Conservation (phyloP, 31 red algal species). For the Endocladia muricata region DNA sequence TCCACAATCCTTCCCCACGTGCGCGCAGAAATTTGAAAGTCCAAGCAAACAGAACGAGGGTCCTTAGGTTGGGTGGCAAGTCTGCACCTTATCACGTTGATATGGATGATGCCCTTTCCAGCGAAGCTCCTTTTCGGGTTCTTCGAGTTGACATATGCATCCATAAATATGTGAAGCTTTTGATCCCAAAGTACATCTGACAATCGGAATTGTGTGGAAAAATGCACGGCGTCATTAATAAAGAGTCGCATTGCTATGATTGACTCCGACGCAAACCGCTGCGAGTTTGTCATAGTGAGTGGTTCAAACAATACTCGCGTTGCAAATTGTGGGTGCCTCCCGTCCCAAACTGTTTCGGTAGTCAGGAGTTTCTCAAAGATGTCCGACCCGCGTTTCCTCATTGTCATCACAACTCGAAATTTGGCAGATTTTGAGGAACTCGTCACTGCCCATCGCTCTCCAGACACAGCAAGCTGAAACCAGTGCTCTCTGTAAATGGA, state of each 20-base stretch:
- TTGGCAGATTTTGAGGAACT: constrained; percentile 2
- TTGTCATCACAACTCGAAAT: constrained; percentile 7
- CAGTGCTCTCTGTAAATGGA: constrained; percentile 11
- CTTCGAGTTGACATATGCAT: background rate
- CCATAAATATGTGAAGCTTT: background rate
- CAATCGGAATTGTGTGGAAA: constrained; percentile 18
- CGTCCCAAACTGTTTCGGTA: constrained; percentile 26
- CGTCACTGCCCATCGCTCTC: constrained; percentile 12
- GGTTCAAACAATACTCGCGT: constrained; percentile 16
- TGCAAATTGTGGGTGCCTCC: constrained; percentile 15
- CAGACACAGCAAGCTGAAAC: constrained; percentile 35
- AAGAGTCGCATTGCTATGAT: constrained; percentile 21
- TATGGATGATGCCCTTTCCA: constrained; percentile 12
- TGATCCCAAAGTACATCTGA: constrained; percentile 34
- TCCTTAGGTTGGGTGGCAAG: background rate
- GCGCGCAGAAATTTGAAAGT: constrained; percentile 8
- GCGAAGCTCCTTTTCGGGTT: background rate
- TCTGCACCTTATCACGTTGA: constrained; percentile 14
- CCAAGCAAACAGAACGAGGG: background rate
- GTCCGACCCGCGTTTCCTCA: background rate
- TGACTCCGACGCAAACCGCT: constrained; percentile 11
- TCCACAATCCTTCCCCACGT: constrained; percentile 30
- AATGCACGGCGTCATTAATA: background rate
- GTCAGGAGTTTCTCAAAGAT: constrained; percentile 22
- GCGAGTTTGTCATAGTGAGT: constrained; percentile 18